Base-by-base conservation (phyloP, 176 grass and related monocot species). In the Oryza meridionalis region DNA sequence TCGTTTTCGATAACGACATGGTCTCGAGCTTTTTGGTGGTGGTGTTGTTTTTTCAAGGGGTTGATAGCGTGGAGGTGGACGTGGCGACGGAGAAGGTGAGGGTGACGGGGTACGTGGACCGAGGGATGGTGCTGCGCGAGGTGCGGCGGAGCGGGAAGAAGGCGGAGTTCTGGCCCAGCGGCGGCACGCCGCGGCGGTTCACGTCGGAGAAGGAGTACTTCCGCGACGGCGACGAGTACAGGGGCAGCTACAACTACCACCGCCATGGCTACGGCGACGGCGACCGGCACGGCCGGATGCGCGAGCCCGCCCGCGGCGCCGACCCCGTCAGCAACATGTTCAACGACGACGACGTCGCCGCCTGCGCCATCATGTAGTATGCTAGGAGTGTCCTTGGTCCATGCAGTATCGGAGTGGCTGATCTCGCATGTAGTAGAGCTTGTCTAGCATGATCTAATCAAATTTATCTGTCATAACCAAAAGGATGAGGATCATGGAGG, bases 71-170 rank as follows among this genome's bases (percentile, higher is more conserved):
- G 81, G 91, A 91, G 15, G 94, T 91, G 69, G 87, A 93, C 80
- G 37, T 93, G 78, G 44, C 14, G 14, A 89, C 86, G 94, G 88
- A 91, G 81, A 97, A 91, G 87, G 94, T 93, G 86, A 88, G 77
- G 21, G 94, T 97, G 91, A 97, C 89, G 13, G 89, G 94, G 85
- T 93, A 93, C 66, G 77, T 93, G 53, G 94, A 97, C 66, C 64
- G 84, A 32, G 88, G 79, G 53, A 88, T 66, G 26, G 89, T 96
- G 73, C 81, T 96, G 64, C 90, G 77, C 51, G 81, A 89, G 81
- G 91, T 96, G 44, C 75, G 94, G 4, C 90, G 89, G 72, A 92
- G 89, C 76, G 89, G 94, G 62, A 97, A 92, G 91, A 94, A 97
- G 89, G 91, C 91, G 2, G 91, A 94, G 76, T 97, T 94, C 79